phyloP scores from a whole-genome alignment of 2,329 filamentous ascomycete genomes.

The Tympanopsis confertula region DNA sequence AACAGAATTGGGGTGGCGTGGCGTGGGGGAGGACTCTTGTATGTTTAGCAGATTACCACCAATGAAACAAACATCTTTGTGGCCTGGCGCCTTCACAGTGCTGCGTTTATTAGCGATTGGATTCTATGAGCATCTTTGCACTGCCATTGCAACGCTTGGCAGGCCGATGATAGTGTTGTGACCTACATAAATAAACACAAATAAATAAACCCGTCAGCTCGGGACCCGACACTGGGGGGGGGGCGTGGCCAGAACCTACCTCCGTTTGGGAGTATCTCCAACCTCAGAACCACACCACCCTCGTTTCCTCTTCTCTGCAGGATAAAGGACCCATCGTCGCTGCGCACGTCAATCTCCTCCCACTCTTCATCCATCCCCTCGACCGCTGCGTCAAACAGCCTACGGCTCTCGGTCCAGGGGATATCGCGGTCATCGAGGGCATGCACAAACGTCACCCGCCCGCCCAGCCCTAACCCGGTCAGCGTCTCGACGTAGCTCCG shows the following conservation, averaged over 20 bases:
- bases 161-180: background rate
- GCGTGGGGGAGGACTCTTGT: too few relatives aligned
- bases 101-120: too few relatives aligned
- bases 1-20: too few relatives aligned
- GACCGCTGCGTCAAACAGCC: constrained; percentile 47
- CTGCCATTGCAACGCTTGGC: background rate
- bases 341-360: constrained; percentile 26
- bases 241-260: too few relatives aligned
- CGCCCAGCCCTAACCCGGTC: constrained; percentile 33
- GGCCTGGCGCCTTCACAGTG: too few relatives aligned
- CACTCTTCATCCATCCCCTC: constrained; percentile 24
- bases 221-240: too few relatives aligned
- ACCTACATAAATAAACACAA: too few relatives aligned
- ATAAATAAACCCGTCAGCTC: too few relatives aligned
- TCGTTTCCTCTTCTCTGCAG: constrained; percentile 29
- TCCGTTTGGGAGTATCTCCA: constrained; percentile 41
- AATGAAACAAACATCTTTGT: too few relatives aligned
- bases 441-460: constrained; percentile 67
- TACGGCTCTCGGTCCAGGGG: constrained; percentile 57
- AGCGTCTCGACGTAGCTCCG: constrained; percentile 33
- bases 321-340: constrained; percentile 34
- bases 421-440: constrained; percentile 76
- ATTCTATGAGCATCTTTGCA: background rate
- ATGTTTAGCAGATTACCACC: too few relatives aligned
- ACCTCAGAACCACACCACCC: constrained; percentile 31